A percentile compares a stretch with the other conserved stretches of the same genome.
These are phyloP conservation scores for Zygoascus ofunaensis DNA, from an alignment of 805 yeast genomes.

Conservation along the genomic window DNA sequence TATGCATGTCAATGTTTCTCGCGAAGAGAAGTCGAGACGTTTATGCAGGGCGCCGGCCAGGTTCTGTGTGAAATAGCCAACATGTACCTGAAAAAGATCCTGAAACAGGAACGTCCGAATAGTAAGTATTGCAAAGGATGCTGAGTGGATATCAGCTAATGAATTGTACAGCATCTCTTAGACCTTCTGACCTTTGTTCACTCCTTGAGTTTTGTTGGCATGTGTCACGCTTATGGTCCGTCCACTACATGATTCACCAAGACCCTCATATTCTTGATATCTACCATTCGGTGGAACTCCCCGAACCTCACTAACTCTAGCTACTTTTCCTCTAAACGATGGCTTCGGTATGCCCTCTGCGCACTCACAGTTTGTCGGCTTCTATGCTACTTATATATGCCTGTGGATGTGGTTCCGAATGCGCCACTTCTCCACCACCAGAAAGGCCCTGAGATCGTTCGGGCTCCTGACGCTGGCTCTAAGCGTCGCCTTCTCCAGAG, in stretches of 20 bases:
- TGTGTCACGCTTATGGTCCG: no score
- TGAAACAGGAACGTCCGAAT: conserved; percentile 68
- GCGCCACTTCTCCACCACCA: conserved; percentile 23
- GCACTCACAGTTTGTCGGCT: conserved; percentile 94
- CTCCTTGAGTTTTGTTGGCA: no score
- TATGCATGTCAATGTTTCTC: conserved; percentile 76
- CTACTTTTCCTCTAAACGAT: conserved; percentile 24
- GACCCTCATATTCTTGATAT: no score
- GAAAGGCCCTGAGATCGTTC: conserved; percentile 19
- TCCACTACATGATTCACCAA: no score
- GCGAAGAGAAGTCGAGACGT: conserved; percentile 78
- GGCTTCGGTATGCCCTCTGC: conserved; percentile 97
- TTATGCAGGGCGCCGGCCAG: conserved; percentile 79
- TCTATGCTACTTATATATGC: conserved; percentile 37
- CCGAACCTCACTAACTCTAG: background rate
- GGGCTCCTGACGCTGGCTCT: conserved; percentile 22
- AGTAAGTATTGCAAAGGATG: conserved; percentile 13
- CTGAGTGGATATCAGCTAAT: conserved; percentile 3
- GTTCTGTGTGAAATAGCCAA: conserved; percentile 67
- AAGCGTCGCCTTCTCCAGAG: conserved; percentile 59
- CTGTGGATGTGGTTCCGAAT: conserved; percentile 27
- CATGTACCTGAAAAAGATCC: conserved; percentile 50
- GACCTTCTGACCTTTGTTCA: no score
- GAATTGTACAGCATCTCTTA: background rate
- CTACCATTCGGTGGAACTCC: background rate